Evolutionary conservation across 2,329 filamentous ascomycete species (phyloP), one percentile per base, ranked within the genome.

Genomic region (Colletotrichum karsti): DNA sequence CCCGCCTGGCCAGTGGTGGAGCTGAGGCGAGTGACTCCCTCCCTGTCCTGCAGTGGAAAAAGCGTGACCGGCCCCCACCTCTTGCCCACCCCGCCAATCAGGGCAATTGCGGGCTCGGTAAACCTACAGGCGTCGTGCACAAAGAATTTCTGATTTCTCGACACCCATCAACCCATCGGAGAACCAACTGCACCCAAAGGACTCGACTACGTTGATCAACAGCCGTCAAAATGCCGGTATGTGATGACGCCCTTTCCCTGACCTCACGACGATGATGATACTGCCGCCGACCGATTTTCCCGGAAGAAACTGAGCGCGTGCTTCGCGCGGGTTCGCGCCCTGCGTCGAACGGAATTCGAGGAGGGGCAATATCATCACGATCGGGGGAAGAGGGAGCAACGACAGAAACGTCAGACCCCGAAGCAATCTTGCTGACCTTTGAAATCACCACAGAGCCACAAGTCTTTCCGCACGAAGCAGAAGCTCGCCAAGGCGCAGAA

Each of bases 401-500:
- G 28, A 37, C 33, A 44, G 26, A 41, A 20, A 30, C 9, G 13
- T 37, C 46, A 4, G 7, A 48, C n/a, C n/a, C 15, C 26, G 20
- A 39, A 69, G 26, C 50, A 56, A 56, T n/a, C 55, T 39, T 37
- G 57, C 69, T 66, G 51, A 69, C 60, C 10, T 28, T 57, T 6
- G n/a, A 48, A 50, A n/a, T 20, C 26, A 48, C n/a, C 60, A 82
- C 84, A 98, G 95, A 95, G 92, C 92, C 94, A 99, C 90, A 99
- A 99, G 92, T 93, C 95, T 84, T 99, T 99, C 94, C 93, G 95
- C 85, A 98, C 95, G 87, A 99, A 99, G 95, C 93, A 97, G 87
- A 99, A 99, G 96, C 94, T 99, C 89, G 96, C 96, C 83, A 98
- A 95, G 91, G 96, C 96, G 84, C 95, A 98, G 91, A 98, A 97